Evolutionary conservation across 1,284 basidiomycete species (phyloP), one percentile per base, ranked within the genome.

Genomic region (Polyporus tsugae): DNA sequence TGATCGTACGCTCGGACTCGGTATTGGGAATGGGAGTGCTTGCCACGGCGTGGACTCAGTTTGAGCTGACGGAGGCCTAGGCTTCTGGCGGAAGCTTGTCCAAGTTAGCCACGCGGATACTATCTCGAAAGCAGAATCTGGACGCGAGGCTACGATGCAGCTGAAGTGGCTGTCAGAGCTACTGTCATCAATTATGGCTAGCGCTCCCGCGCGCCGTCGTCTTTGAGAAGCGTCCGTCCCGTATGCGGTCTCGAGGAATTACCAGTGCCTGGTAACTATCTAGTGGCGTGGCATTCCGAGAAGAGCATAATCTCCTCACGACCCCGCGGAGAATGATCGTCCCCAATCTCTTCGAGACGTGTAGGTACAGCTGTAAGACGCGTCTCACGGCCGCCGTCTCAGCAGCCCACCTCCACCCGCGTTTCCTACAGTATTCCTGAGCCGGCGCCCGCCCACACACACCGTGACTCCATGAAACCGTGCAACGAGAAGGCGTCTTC

Each of bases 51-150:
- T n/a, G 33, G 17, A 29, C 33, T 19, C 19, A 10, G 11, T 58
- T 22, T 38, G 35, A n/a, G 44, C 44, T 10, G 44, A 46, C 29
- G 44, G 35, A 6, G 35, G 35, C 35, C 38, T 58, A 6, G 35
- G 35, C 35, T 58, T 58, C 55, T 58, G 35, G 55, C 55, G 7
- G 35, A 36, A 58, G 35, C 35, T 36, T 57, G 22, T 46, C n/a
- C 44, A n/a, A 22, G 7, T 39, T 60, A 60, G 58, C 58, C 58
- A 60, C 13, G 38, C 38, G n/a, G 38, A 7, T 6, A 22, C 22
- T 42, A 10, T 60, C 11, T 60, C 58, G 38, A 22, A n/a, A 25
- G 57, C 17, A 39, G 17, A 41, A 1, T 13, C 58, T 39, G n/a
- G 35, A 25, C 38, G 58, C 38, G 38, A 60, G 38, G 55, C 55